Evolutionary conservation across 2,329 filamentous ascomycete species (phyloP).

Genomic region (Moelleriella libera): DNA sequence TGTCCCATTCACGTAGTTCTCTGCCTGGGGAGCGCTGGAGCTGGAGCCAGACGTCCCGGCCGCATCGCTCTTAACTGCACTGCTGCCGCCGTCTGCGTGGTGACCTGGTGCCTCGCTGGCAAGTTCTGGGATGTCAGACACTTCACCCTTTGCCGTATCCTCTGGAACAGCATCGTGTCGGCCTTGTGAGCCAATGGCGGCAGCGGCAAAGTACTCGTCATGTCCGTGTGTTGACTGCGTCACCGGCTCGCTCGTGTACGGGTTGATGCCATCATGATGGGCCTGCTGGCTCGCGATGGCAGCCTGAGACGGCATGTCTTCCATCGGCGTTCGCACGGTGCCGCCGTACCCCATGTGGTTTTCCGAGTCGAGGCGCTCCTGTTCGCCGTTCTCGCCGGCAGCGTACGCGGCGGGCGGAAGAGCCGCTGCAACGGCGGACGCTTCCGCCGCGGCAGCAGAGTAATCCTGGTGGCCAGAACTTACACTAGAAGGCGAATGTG

Average conservation of each 20-base stretch:
- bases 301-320: conserved; percentile 34
- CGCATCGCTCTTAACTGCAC: neutral
- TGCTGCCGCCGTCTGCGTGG: neutral
- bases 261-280: conserved; percentile 40
- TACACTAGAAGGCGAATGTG: conserved; percentile 68
- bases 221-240: conserved; percentile 7
- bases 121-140: neutral
- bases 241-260: conserved; percentile 35
- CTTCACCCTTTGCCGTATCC: neutral
- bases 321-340: conserved; percentile 28
- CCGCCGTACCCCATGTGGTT: conserved; percentile 27
- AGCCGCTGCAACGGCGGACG: conserved; percentile 42
- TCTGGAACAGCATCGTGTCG: conserved; percentile 6
- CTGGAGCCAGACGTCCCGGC: neutral
- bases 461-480: conserved; percentile 46
- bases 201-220: conserved; percentile 8
- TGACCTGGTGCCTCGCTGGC: neutral
- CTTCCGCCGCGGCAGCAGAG: conserved; percentile 22
- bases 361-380: conserved; percentile 1
- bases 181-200: conserved; percentile 5
- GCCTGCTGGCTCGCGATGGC: conserved; percentile 35
- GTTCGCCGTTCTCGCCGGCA: conserved; percentile 15
- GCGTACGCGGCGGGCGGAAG: conserved; percentile 22
- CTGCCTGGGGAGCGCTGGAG: conserved; percentile 1
- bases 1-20: conserved; percentile 5